Evolutionary conservation across 345 rosid genomes (phyloP), one percentile per base, ranked within the genome.

Genomic region (Populus tremula): DNA sequence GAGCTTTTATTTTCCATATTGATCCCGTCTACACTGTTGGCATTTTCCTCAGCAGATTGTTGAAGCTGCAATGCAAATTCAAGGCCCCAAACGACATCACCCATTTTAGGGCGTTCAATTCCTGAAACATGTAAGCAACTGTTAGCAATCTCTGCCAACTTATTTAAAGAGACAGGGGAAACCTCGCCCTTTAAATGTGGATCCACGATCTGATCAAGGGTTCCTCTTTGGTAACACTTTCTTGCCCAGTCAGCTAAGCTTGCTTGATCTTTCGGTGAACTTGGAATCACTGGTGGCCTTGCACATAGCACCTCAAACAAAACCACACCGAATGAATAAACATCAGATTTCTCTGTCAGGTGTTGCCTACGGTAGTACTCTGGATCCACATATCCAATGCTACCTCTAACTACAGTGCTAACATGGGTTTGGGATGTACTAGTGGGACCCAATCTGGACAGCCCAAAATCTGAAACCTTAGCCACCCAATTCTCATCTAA

Each of bases 261-360:
- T 25, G 50, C 54, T 75, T 88, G 77, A 56, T 86, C 82, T 21
- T 45, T 82, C 18, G 81, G 71, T 17, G 49, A 29, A 70, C 81
- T 66, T 35, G 76, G 75, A n/a, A 77, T 76, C 35, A 80, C 39
- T 1, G 87, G 78, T 3, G 91, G 85, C 71, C 91, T 77, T 13
- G 85, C 89, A n/a, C 92, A 87, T 17, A 90, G 17, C 20, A 87
- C 85, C 71, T 92, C 97, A 25, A 84, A 81, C 61, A 90, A 41
- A 67, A 92, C 93, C 25, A 89, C 88, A 5, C 92, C 93, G 21
- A 90, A 92, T 2, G 93, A 92, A 73, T 89, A 92, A 35, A 89
- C 93, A 75, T 92, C 97, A 0, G 92, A 90, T 82, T 92, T 92
- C 7, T 88, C 91, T 0, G 94, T 90, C 8, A 92, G 73, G 33